Conservation (phyloP, 106 monocot genomes). For the Dendrobium officinale region DNA sequence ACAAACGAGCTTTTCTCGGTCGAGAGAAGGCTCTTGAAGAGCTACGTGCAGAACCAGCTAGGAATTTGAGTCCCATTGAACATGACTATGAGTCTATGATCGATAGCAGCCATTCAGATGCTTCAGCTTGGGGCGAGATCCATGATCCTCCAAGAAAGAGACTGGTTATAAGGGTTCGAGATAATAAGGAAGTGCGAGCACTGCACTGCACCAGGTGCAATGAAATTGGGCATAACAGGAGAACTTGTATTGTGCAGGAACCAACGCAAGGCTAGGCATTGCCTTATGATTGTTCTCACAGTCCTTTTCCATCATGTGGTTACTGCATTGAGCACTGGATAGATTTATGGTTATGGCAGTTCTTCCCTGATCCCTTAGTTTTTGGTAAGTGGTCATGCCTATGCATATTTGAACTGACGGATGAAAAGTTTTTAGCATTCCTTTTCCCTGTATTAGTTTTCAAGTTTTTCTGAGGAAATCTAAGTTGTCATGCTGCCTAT, state of each 20-base stretch:
- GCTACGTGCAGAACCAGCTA: conserved; percentile 17
- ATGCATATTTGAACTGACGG: neutral
- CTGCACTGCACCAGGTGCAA: conserved; percentile 49
- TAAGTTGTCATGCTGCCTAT: too few species aligned
- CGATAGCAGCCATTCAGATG: conserved; percentile 14
- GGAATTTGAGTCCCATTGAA: conserved; percentile 2
- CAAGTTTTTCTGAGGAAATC: too few species aligned
- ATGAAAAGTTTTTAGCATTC: neutral
- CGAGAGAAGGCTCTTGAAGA: conserved; percentile 50
- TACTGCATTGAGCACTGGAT: neutral
- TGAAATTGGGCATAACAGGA: conserved; percentile 52
- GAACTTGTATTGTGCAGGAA: conserved; percentile 27
- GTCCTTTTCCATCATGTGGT: neutral
- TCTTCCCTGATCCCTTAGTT: neutral
- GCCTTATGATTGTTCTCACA: neutral
- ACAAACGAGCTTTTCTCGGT: conserved; percentile 55
- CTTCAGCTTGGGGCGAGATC: conserved; percentile 30
- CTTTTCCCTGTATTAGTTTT: too few species aligned
- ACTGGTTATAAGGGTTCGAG: conserved; percentile 10
- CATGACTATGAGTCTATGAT: conserved; percentile 5
- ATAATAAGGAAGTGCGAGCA: conserved; percentile 28
- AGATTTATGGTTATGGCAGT: neutral
- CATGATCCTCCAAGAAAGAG: conserved; percentile 42
- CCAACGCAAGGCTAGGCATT: conserved; percentile 10
- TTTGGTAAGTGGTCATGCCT: neutral